phyloP scores from a whole-genome alignment of 2,329 filamentous ascomycete species.

The Boeremia lycopersici region DNA sequence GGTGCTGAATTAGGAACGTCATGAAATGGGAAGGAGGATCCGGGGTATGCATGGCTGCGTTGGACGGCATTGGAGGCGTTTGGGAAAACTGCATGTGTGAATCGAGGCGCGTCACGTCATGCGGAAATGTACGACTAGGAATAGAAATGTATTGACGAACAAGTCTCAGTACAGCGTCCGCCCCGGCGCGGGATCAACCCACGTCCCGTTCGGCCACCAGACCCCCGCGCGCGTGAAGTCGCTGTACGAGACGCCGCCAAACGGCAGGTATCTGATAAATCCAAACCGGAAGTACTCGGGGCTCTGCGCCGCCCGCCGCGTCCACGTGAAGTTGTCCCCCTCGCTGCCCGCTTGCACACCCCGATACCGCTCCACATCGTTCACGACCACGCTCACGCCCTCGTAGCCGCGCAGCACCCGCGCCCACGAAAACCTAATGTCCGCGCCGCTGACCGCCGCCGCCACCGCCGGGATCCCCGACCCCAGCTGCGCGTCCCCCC shows the following conservation, averaged over 20 bases:
- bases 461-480: constrained; percentile 61
- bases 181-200: constrained; percentile 24
- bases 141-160: not conserved
- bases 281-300: constrained; percentile 46
- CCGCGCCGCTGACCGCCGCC: constrained; percentile 50
- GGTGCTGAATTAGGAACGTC: no score
- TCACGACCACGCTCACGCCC: constrained; percentile 81
- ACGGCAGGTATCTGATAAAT: constrained; percentile 39
- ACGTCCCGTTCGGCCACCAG: constrained; percentile 41
- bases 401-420: constrained; percentile 61
- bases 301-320: constrained; percentile 48
- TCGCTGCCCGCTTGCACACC: constrained; percentile 61
- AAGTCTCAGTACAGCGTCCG: constrained; percentile 8
- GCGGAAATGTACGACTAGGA: not conserved
- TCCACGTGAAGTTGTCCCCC: constrained; percentile 62
- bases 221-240: constrained; percentile 44
- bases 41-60: no score
- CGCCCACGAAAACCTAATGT: constrained; percentile 53
- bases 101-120: not conserved
- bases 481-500: constrained; percentile 58
- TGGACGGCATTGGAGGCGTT: no score
- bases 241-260: constrained; percentile 37
- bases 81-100: no score
- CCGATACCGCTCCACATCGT: constrained; percentile 81
- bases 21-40: no score